Percentiles rank a stretch among this genome's conserved stretches.
Conservation (phyloP, 345 rosid genomes). For the Pelargonium nanum region DNA sequence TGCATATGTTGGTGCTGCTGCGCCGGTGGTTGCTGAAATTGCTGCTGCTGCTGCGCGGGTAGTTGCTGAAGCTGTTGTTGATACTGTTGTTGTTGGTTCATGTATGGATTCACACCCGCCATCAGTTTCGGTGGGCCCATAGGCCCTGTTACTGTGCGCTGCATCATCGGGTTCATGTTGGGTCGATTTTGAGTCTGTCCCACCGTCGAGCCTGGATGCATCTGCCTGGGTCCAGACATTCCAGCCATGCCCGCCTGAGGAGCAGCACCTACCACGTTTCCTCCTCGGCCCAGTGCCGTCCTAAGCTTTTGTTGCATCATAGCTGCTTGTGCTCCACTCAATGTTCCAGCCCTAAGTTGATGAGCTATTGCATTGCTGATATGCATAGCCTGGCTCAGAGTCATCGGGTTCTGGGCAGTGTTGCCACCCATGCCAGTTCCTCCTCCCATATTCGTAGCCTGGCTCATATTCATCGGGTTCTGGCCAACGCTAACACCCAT, state of each 20-base stretch:
- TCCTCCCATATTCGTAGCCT: conserved; percentile 37
- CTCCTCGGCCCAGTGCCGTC: conserved; percentile 17
- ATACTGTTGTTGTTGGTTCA: conserved; percentile 49
- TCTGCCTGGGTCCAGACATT: conserved; percentile 52
- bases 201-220: conserved; percentile 52
- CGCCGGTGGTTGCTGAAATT: conserved; percentile 27
- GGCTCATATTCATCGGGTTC: conserved; percentile 48
- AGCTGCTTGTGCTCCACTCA: conserved; percentile 29
- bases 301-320: conserved; percentile 22
- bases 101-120: conserved; percentile 47
- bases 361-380: conserved; percentile 45
- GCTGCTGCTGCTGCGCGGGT: conserved; percentile 20
- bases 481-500: conserved; percentile 54
- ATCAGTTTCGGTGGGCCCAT: conserved; percentile 90
- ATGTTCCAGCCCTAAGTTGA: conserved; percentile 39
- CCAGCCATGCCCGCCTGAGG: conserved; percentile 62
- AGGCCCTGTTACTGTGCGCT: conserved; percentile 37
- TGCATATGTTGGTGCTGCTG: conserved; percentile 2
- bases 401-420: conserved; percentile 54
- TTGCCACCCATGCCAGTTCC: too few relatives aligned
- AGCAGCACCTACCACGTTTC: conserved; percentile 36
- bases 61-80: conserved; percentile 27
- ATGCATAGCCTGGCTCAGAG: conserved; percentile 38
- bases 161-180: conserved; percentile 45
- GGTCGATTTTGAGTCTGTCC: conserved; percentile 50